phyloP scores from a whole-genome alignment of 2,329 filamentous ascomycete genomes.

The Botrytis tulipae region DNA sequence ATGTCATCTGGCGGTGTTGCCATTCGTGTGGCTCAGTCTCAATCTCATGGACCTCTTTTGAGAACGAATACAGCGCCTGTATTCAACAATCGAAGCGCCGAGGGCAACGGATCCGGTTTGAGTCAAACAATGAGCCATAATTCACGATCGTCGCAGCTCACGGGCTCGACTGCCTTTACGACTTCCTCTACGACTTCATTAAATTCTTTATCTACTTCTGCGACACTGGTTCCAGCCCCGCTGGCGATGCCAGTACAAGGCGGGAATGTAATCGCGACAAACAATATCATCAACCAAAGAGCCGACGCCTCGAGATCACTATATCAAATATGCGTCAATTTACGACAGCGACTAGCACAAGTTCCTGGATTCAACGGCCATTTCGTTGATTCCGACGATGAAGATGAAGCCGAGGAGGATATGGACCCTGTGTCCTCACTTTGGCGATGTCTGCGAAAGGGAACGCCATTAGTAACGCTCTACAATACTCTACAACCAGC shows the following conservation, averaged over 20 bases:
- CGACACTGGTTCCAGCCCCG: constrained; percentile 41
- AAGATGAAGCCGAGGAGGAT: constrained; percentile 61
- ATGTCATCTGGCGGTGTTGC: constrained; percentile 37
- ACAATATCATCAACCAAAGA: constrained; percentile 96
- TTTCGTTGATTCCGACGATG: constrained; percentile 68
- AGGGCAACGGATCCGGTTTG: constrained; percentile 29
- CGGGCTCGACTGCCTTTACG: constrained; percentile 57
- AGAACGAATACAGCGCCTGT: constrained; percentile 38
- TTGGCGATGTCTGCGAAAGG: constrained; percentile 82
- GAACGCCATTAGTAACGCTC: constrained; percentile 80
- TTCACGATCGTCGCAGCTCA: constrained; percentile 59
- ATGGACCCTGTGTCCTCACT: constrained; percentile 85
- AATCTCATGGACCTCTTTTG: constrained; percentile 37
- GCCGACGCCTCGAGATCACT: constrained; percentile 89
- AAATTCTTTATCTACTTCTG: constrained; percentile 37
- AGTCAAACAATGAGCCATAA: constrained; percentile 39
- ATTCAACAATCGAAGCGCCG: constrained; percentile 29
- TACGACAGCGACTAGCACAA: constrained; percentile 76
- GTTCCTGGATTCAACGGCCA: constrained; percentile 81
- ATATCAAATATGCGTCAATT: constrained; percentile 88
- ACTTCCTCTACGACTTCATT: constrained; percentile 38
- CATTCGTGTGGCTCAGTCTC: constrained; percentile 36
- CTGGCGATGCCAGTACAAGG: constrained; percentile 42
- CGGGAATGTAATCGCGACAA: constrained; percentile 70
- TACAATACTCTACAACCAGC: constrained; percentile 81